These are phyloP conservation scores for Nematocida displodere DNA, from an alignment of 371 early-diverging fungal genomes.

Conservation along the genomic window DNA sequence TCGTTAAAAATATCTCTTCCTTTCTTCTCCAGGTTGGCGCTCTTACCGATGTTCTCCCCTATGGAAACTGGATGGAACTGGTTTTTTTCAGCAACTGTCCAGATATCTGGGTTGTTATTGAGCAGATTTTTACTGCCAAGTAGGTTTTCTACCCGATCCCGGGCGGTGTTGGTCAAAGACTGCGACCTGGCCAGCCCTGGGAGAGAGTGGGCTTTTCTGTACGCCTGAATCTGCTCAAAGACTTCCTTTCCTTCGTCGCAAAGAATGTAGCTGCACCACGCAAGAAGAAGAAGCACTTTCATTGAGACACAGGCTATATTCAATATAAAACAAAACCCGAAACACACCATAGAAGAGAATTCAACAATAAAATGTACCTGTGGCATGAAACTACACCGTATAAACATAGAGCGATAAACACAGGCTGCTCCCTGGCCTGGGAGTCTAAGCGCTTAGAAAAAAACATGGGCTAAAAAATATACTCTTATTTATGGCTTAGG, in stretches of 20 bases:
- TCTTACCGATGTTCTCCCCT: conserved; percentile 63
- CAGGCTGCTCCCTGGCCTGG: no score
- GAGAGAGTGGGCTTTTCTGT: conserved; percentile 51
- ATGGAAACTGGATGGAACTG: conserved; percentile 41
- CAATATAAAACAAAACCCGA: conserved; percentile 24
- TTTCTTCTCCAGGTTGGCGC: conserved; percentile 58
- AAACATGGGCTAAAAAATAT: no score
- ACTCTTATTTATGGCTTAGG: no score
- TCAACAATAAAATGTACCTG: conserved; percentile 49
- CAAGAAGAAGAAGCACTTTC: conserved; percentile 9
- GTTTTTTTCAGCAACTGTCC: conserved; percentile 19
- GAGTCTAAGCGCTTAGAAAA: no score
- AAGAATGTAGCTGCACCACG: neutral
- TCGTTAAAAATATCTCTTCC: conserved; percentile 58
- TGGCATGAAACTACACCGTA: conserved; percentile 55
- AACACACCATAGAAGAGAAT: neutral
- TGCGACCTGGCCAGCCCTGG: conserved; percentile 20
- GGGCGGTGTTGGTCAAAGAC: conserved; percentile 45
- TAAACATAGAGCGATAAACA: conserved; percentile 50
- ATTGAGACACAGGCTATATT: conserved; percentile 12
- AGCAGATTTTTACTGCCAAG: conserved; percentile 48
- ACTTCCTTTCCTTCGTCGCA: conserved; percentile 32
- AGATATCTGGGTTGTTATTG: conserved; percentile 41
- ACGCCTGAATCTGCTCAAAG: conserved; percentile 57
- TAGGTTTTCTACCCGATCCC: conserved; percentile 58